These are phyloP conservation scores for Ilex asprella DNA, from an alignment of 257 asterid species.

Conservation along the genomic window DNA sequence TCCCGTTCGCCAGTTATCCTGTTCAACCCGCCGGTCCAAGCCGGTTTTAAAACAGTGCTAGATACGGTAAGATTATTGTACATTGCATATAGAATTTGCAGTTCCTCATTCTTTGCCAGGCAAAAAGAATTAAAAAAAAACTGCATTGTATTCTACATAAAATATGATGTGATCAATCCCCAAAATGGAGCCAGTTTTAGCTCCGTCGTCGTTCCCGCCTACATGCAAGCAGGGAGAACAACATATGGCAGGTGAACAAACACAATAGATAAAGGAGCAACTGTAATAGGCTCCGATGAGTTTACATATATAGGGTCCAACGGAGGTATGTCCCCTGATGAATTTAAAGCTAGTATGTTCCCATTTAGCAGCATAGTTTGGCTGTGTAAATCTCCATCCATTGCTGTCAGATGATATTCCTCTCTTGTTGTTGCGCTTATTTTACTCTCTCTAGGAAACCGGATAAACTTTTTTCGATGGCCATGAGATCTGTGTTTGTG, in stretches of 20 bases:
- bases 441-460: constrained; percentile 18
- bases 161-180: not conserved
- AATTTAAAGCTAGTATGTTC: constrained; percentile 35
- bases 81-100: too few relatives aligned
- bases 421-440: constrained; percentile 33
- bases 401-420: constrained; percentile 80
- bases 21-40: too few relatives aligned
- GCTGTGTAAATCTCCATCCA: constrained; percentile 66
- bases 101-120: not conserved
- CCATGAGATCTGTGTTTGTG: constrained; percentile 25
- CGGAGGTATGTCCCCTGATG: constrained; percentile 47
- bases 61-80: too few relatives aligned
- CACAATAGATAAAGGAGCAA: constrained; percentile 69
- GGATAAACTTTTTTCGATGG: constrained; percentile 14
- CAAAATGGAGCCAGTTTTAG: constrained; percentile 15
- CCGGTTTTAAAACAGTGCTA: too few relatives aligned
- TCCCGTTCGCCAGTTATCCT: too few relatives aligned
- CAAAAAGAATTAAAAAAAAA: too few relatives aligned
- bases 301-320: constrained; percentile 40
- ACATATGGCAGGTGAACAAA: constrained; percentile 61
- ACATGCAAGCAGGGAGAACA: constrained; percentile 52
- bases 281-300: constrained; percentile 44
- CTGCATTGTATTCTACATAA: not conserved
- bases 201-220: constrained; percentile 16
- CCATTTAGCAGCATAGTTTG: constrained; percentile 67